phyloP scores from a whole-genome alignment of 2,329 filamentous ascomycete species.

The Arthrobotrys sphaeroides region DNA sequence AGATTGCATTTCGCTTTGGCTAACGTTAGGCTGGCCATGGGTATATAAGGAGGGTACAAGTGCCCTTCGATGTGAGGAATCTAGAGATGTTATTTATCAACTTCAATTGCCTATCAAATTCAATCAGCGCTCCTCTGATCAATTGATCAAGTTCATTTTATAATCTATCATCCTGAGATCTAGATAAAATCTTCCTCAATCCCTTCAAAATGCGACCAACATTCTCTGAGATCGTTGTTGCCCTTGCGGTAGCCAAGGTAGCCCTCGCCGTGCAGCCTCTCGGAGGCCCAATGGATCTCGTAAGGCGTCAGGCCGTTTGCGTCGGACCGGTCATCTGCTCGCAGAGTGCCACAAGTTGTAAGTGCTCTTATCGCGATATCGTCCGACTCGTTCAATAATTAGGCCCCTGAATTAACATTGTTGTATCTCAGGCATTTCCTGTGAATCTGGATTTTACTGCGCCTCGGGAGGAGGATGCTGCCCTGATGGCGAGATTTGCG shows the following conservation, averaged over 20 bases:
- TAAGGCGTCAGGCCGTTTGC: conserved; percentile 36
- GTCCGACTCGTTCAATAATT: too few relatives aligned
- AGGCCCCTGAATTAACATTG: too few relatives aligned
- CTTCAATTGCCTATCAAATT: too few relatives aligned
- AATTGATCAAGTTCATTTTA: too few relatives aligned
- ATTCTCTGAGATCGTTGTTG: conserved; percentile 15
- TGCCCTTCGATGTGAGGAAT: neutral
- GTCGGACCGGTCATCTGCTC: conserved; percentile 39
- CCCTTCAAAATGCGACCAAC: conserved; percentile 1
- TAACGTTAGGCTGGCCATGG: neutral
- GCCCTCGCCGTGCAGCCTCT: conserved; percentile 17
- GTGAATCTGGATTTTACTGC: conserved; percentile 38
- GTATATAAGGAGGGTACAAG: too few relatives aligned
- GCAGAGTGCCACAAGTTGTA: conserved; percentile 13
- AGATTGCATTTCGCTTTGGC: too few relatives aligned
- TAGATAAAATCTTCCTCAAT: too few relatives aligned
- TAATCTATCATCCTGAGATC: too few relatives aligned
- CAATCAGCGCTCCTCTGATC: too few relatives aligned
- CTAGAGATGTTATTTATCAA: too few relatives aligned
- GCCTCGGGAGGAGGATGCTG: conserved; percentile 44
- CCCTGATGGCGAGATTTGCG: conserved; percentile 18
- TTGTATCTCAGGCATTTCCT: conserved; percentile 40
- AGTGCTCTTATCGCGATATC: neutral
- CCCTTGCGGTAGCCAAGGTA: neutral
- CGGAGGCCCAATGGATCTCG: conserved; percentile 14